These are phyloP conservation scores for Gonapodya sp. DNA, from an alignment of 192 early-diverging fungal genomes.

Conservation along the genomic window DNA sequence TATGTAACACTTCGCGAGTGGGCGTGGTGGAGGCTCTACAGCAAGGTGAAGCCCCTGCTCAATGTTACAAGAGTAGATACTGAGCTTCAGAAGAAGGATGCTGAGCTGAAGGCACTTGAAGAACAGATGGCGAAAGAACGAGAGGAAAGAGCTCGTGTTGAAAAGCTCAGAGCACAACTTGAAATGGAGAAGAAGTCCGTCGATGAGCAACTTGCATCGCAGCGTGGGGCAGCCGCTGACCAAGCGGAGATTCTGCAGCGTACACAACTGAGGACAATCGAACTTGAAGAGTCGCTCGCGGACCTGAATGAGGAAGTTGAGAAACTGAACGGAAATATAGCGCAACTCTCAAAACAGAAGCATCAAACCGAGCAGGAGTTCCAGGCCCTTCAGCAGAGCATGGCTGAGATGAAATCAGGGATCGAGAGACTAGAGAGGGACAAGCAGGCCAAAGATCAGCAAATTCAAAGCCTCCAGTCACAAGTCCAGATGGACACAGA, in stretches of 20 bases:
- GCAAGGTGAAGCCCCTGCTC: conserved; percentile 80
- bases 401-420: conserved; percentile 22
- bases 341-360: conserved; percentile 22
- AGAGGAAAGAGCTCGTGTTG: conserved; percentile 50
- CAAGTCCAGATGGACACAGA: conserved; percentile 30
- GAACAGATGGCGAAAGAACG: conserved; percentile 64
- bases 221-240: conserved; percentile 64
- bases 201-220: conserved; percentile 60
- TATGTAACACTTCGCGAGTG: conserved; percentile 84
- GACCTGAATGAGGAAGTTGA: conserved; percentile 38
- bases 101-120: conserved; percentile 19
- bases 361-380: conserved; percentile 26
- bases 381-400: conserved; percentile 19
- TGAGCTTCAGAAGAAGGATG: conserved; percentile 46
- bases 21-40: conserved; percentile 94
- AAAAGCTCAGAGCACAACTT: conserved; percentile 50
- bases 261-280: conserved; percentile 60
- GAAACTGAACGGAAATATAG: conserved; percentile 27
- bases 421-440: conserved; percentile 46
- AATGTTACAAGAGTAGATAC: conserved; percentile 73
- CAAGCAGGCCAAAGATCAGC: conserved; percentile 31
- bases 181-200: conserved; percentile 59
- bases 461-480: conserved; percentile 37
- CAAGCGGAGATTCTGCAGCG: conserved; percentile 76
- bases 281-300: conserved; percentile 26